Percentiles rank a stretch among this genome's conserved stretches.
Evolutionary conservation across 2,329 filamentous ascomycete species (phyloP).

Genomic region (Botrytis porri): DNA sequence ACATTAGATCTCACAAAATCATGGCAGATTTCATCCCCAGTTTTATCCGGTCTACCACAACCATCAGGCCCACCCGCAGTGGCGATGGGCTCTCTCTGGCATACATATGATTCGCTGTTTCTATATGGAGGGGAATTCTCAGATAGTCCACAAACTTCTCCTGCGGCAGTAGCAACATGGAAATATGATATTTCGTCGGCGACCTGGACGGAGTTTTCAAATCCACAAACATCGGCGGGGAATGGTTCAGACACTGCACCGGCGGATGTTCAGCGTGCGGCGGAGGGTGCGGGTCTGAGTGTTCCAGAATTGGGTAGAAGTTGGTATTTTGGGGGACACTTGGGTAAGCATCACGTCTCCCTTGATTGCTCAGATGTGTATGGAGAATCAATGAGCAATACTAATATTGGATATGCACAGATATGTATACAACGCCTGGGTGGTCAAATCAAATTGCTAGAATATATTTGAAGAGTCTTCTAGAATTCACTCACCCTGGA

Average conservation of each 20-base stretch:
- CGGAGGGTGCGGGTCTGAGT: constrained; percentile 70
- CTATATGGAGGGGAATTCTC: constrained; percentile 75
- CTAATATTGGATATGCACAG: background rate
- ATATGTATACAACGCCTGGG: constrained; percentile 53
- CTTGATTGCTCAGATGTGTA: background rate
- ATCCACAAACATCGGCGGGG: constrained; percentile 61
- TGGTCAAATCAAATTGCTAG: constrained; percentile 65
- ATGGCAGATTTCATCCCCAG: constrained; percentile 66
- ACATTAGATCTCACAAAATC: constrained; percentile 67
- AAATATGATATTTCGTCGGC: constrained; percentile 60
- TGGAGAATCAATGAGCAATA: background rate
- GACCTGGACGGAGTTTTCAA: constrained; percentile 60
- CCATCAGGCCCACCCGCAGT: constrained; percentile 69
- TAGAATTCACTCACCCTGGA: constrained; percentile 74
- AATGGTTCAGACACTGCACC: constrained; percentile 57
- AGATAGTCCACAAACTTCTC: constrained; percentile 56
- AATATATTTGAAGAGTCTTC: constrained; percentile 69
- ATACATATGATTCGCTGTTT: constrained; percentile 65
- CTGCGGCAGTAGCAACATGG: constrained; percentile 63
- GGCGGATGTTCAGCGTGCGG: constrained; percentile 61
- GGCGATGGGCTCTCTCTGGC: constrained; percentile 73
- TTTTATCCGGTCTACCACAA: constrained; percentile 58
- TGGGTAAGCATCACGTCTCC: constrained; percentile 3
- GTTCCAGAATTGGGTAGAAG: constrained; percentile 67
- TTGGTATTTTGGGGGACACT: constrained; percentile 76